A percentile compares a stretch with the other conserved stretches of the same genome.
These are phyloP conservation scores for Globisporangium canariense DNA, from an alignment of 352 stramenopile genomes.

Conservation along the genomic window DNA sequence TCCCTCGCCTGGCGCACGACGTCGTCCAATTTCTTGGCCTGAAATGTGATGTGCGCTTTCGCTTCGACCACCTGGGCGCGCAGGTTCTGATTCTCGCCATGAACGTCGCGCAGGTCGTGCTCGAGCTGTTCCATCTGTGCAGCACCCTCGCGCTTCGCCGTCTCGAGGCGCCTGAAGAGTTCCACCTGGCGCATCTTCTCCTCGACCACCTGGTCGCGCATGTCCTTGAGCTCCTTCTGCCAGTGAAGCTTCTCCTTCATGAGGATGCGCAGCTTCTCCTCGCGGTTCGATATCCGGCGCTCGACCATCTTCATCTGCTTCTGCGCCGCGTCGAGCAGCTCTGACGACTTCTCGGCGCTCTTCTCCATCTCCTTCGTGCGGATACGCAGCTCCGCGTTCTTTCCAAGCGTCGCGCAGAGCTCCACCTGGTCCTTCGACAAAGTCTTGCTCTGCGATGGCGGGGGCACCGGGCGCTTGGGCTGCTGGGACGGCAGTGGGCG, in stretches of 20 bases:
- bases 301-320: constrained; percentile 63
- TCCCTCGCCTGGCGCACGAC: constrained; percentile 40
- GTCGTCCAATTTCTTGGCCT: constrained; percentile 50
- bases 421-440: constrained; percentile 52
- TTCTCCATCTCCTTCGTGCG: constrained; percentile 48
- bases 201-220: constrained; percentile 55
- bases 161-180: constrained; percentile 53
- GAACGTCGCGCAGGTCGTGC: constrained; percentile 20
- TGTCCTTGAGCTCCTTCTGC: constrained; percentile 60
- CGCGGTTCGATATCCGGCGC: constrained; percentile 47
- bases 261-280: constrained; percentile 56
- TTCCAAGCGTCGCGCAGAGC: constrained; percentile 50
- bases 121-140: constrained; percentile 37
- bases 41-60: constrained; percentile 37
- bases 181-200: constrained; percentile 75
- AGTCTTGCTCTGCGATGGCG: constrained; percentile 9
- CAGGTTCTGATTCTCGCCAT: constrained; percentile 51
- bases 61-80: constrained; percentile 34
- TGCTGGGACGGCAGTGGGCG: constrained; percentile 17
- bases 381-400: constrained; percentile 65
- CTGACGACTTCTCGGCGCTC: constrained; percentile 38
- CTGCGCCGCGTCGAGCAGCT: constrained; percentile 44
- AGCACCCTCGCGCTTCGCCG: constrained; percentile 37
- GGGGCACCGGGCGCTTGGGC: constrained; percentile 19
- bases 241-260: constrained; percentile 72